Percentiles rank a stretch among this genome's conserved stretches.
These are phyloP conservation scores for Tilletia setariae DNA, from an alignment of 1,284 basidiomycete genomes.

Conservation along the genomic window DNA sequence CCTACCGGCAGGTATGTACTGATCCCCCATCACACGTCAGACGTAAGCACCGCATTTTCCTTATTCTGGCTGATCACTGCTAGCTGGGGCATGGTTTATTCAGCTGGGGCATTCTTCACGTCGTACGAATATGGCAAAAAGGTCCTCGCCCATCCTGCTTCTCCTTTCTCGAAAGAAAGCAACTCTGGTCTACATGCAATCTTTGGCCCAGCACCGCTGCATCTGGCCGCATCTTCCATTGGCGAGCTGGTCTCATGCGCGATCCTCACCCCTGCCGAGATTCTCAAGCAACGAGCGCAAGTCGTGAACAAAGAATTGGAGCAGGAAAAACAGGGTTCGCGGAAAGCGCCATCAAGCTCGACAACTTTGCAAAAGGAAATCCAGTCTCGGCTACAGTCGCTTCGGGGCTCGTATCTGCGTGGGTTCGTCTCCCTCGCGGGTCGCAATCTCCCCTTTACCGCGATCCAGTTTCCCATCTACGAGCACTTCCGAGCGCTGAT, in stretches of 20 bases:
- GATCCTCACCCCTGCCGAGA: conserved; percentile 43
- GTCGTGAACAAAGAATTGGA: conserved; percentile 34
- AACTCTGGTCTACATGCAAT: conserved; percentile 12
- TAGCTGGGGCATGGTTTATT: no score
- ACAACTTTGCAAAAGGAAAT: no score
- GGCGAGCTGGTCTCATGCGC: conserved; percentile 44
- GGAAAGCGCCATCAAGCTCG: not conserved
- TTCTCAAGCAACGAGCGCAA: conserved; percentile 45
- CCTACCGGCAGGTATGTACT: conserved; percentile 18
- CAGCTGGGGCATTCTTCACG: conserved; percentile 43
- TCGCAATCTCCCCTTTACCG: conserved; percentile 47
- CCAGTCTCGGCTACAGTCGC: not conserved
- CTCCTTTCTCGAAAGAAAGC: conserved; percentile 28
- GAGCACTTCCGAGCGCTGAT: conserved; percentile 33
- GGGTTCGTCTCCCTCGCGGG: conserved; percentile 43
- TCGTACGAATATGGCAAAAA: conserved; percentile 39
- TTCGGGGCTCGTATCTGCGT: conserved; percentile 21
- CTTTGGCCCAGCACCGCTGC: conserved; percentile 26
- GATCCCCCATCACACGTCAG: not conserved
- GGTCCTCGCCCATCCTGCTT: conserved; percentile 27
- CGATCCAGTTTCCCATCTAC: conserved; percentile 48
- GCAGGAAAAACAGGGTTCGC: not conserved
- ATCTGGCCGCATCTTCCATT: conserved; percentile 34
- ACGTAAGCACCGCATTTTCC: no score
- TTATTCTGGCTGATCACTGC: no score